phyloP scores from a whole-genome alignment of 2,329 filamentous ascomycete genomes.

The Stromatinia cepivora region DNA sequence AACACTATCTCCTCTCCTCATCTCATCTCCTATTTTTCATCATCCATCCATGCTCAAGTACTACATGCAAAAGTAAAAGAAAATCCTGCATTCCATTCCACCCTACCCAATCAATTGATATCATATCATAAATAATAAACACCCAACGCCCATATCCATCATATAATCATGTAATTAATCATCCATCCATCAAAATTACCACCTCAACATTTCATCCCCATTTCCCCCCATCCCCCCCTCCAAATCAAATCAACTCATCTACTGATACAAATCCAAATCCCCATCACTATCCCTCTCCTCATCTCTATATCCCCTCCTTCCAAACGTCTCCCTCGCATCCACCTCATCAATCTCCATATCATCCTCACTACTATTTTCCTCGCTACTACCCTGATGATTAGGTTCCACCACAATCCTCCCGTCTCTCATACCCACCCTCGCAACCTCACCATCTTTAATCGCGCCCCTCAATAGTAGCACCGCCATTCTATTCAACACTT shows the following conservation, averaged over 20 bases:
- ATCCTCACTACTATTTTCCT: slow-evolving; percentile 67
- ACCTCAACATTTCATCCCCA: background rate
- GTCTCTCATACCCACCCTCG: slow-evolving; percentile 74
- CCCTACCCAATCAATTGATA: too few relatives aligned
- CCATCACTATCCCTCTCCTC: slow-evolving; percentile 44
- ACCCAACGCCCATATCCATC: slow-evolving; percentile 11
- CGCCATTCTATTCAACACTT: slow-evolving; percentile 90
- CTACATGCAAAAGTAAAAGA: too few relatives aligned
- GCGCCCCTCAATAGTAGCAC: slow-evolving; percentile 85
- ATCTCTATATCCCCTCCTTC: slow-evolving; percentile 46
- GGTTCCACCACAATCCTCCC: slow-evolving; percentile 78
- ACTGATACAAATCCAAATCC: slow-evolving; percentile 58
- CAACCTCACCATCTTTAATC: slow-evolving; percentile 82
- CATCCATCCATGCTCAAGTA: too few relatives aligned
- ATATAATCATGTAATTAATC: background rate
- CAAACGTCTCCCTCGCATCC: slow-evolving; percentile 51
- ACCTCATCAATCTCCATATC: slow-evolving; percentile 61
- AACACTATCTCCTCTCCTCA: too few relatives aligned
- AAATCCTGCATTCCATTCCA: too few relatives aligned
- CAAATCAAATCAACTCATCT: slow-evolving; percentile 16
- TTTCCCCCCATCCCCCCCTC: background rate
- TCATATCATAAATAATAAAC: background rate
- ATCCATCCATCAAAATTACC: slow-evolving; percentile 3
- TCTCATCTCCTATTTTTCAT: too few relatives aligned
- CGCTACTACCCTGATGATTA: slow-evolving; percentile 76